phyloP scores from a whole-genome alignment of 2,329 filamentous ascomycete genomes.

The Ilyonectria mors-panacis region DNA sequence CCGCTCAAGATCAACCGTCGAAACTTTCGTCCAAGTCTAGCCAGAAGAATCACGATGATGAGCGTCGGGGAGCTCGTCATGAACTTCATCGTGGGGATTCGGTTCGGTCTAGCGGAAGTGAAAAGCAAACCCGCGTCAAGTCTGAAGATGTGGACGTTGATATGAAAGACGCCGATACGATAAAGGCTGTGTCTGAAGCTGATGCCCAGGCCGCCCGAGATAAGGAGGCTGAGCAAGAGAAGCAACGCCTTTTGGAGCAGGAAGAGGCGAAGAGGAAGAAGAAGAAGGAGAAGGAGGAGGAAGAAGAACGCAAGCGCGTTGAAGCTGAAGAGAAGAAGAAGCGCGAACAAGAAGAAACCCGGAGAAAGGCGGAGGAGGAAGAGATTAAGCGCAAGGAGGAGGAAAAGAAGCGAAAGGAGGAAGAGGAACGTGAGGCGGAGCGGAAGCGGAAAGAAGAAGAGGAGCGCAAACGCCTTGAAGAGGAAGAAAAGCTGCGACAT shows the following conservation, averaged over 20 bases:
- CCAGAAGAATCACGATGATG: slow-evolving; percentile 61
- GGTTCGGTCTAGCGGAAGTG: slow-evolving; percentile 57
- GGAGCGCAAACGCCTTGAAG: slow-evolving; percentile 52
- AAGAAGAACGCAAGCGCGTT: slow-evolving; percentile 41
- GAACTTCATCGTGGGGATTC: slow-evolving; percentile 60
- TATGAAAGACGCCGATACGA: slow-evolving; percentile 65
- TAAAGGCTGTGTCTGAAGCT: slow-evolving; percentile 47
- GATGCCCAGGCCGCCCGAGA: slow-evolving; percentile 56
- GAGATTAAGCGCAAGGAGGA: slow-evolving; percentile 53
- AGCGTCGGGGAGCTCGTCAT: slow-evolving; percentile 56
- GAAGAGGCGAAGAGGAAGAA: slow-evolving; percentile 53
- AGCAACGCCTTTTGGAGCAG: slow-evolving; percentile 47
- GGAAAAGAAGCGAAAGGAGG: slow-evolving; percentile 48
- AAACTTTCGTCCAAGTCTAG: slow-evolving; percentile 53
- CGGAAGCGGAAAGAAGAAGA: slow-evolving; percentile 57
- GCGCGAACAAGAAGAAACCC: slow-evolving; percentile 43
- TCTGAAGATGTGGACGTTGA: slow-evolving; percentile 70
- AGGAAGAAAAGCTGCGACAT: slow-evolving; percentile 55
- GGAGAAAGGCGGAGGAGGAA: slow-evolving; percentile 51
- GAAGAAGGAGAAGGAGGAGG: slow-evolving; percentile 53
- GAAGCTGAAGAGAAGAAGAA: slow-evolving; percentile 50
- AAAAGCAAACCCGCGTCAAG: slow-evolving; percentile 70
- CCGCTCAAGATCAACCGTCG: slow-evolving; percentile 57
- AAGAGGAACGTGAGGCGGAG: slow-evolving; percentile 53
- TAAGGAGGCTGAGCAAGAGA: slow-evolving; percentile 51